Conservation (phyloP, 129 eudicot genomes). For the Flaveria ramosissima region DNA sequence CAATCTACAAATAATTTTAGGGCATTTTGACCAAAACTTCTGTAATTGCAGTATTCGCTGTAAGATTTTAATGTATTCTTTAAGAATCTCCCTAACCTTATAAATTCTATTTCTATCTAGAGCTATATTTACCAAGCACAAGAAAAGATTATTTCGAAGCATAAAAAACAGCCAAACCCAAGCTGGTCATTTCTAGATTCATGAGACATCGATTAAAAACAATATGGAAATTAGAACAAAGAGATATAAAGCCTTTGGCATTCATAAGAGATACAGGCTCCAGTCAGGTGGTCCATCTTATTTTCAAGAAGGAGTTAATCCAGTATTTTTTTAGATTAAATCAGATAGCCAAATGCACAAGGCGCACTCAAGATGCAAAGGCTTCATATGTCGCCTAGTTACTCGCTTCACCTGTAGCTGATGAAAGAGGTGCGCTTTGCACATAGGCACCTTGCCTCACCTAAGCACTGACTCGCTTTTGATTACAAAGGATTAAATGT, state of each 20-base stretch:
- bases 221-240: background rate
- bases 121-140: constrained; percentile 4
- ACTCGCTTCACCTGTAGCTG: background rate
- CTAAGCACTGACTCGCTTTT: background rate
- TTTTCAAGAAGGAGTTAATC: background rate
- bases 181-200: background rate
- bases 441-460: background rate
- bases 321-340: background rate
- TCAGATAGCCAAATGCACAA: background rate
- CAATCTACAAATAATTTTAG: constrained; percentile 2
- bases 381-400: background rate
- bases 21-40: background rate
- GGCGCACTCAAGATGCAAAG: background rate
- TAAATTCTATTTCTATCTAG: background rate
- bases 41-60: background rate
- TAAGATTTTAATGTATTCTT: background rate
- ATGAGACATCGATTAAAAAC: background rate
- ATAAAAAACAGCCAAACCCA: constrained; percentile 10
- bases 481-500: background rate
- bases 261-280: background rate
- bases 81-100: constrained; percentile 8
- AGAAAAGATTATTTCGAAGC: background rate
- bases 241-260: background rate
- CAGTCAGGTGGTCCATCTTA: background rate
- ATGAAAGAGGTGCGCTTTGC: background rate